phyloP scores from a whole-genome alignment of 768 basidiomycete species.

The Tephrocybe sp. region DNA sequence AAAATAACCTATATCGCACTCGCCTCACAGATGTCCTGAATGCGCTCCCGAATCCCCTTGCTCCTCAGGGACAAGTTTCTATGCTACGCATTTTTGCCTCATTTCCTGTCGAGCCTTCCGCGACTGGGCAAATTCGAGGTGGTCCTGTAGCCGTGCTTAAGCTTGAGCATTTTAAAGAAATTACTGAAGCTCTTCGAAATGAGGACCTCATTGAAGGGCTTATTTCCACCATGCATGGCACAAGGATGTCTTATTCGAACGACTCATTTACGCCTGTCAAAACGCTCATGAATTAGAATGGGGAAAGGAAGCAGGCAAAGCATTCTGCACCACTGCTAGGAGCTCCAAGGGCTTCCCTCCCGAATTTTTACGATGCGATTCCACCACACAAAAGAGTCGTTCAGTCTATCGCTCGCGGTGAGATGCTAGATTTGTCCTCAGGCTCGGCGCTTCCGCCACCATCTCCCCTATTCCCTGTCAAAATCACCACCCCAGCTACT shows the following conservation, averaged over 20 bases:
- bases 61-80: not conserved
- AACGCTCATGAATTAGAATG: not conserved
- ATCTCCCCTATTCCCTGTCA: not conserved
- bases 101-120: not conserved
- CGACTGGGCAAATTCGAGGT: not conserved
- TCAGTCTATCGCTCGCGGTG: not conserved
- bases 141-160: constrained; percentile 1
- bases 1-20: not conserved
- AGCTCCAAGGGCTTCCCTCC: not conserved
- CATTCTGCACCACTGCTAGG: not conserved
- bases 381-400: not conserved
- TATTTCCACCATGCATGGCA: constrained; percentile 3
- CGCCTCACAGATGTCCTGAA: not conserved
- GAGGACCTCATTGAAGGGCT: constrained; percentile 2
- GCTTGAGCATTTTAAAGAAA: not conserved
- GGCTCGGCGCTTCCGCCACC: not conserved
- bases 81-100: not conserved
- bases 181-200: not conserved
- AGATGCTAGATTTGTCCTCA: not conserved
- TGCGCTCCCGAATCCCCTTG: not conserved
- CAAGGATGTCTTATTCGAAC: not conserved
- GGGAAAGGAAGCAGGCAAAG: not conserved
- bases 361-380: no score
- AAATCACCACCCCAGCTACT: no score
- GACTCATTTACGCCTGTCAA: not conserved